A percentile compares a stretch with the other conserved stretches of the same genome.
phyloP scores from a whole-genome alignment of 2,329 filamentous ascomycete species.

The Rhynchosporium graminicola region DNA sequence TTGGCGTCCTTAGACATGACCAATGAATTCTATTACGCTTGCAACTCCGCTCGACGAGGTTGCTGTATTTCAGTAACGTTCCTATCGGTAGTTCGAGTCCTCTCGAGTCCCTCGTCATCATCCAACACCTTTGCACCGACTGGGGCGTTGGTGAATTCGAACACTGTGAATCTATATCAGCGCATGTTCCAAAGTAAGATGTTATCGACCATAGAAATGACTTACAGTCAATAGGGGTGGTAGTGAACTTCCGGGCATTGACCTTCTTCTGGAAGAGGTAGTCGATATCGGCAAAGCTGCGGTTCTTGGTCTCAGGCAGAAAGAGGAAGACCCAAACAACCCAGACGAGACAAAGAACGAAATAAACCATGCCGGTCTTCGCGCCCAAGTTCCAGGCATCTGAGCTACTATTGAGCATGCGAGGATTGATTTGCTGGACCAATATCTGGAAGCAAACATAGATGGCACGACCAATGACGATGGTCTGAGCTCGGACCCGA shows the following conservation, averaged over 20 bases:
- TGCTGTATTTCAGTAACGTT: not conserved
- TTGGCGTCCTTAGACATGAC: no score
- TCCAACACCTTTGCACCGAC: not conserved
- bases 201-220: not conserved
- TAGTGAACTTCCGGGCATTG: constrained; percentile 4
- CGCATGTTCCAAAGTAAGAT: not conserved
- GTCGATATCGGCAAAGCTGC: constrained; percentile 15
- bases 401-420: constrained; percentile 1
- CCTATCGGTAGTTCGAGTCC: not conserved
- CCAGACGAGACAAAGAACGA: constrained; percentile 12
- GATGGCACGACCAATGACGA: constrained; percentile 14
- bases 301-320: constrained; percentile 12
- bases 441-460: constrained; percentile 7
- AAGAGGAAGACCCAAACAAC: constrained; percentile 5
- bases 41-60: not conserved
- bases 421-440: constrained; percentile 11
- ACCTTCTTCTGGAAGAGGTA: constrained; percentile 16
- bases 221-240: constrained; percentile 15
- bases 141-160: constrained; percentile 4
- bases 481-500: constrained; percentile 13
- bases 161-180: not conserved
- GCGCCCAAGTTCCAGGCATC: constrained; percentile 10
- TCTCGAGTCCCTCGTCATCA: not conserved
- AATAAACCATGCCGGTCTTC: constrained; percentile 12
- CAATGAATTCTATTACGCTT: no score